phyloP scores from a whole-genome alignment of 768 basidiomycete species.

The Lenzites betulinus region DNA sequence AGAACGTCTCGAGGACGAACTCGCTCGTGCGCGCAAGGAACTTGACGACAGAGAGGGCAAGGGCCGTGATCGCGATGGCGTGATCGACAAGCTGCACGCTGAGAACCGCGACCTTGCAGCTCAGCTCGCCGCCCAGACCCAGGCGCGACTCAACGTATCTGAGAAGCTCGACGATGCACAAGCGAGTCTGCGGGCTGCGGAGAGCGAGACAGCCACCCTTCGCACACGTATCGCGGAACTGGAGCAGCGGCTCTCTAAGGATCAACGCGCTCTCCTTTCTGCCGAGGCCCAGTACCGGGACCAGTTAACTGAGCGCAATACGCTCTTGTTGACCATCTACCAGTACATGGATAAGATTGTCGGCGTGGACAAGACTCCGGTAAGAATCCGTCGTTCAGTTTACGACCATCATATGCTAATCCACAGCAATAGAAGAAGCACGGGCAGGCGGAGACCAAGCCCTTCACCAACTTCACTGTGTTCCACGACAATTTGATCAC shows the following conservation, averaged over 20 bases:
- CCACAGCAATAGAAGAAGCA: constrained; percentile 63
- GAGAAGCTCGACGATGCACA: constrained; percentile 86
- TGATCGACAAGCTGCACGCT: constrained; percentile 72
- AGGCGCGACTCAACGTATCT: constrained; percentile 79
- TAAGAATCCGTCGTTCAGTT: constrained; percentile 40
- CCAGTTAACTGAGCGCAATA: constrained; percentile 92
- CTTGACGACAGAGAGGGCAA: constrained; percentile 65
- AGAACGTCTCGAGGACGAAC: constrained; percentile 76
- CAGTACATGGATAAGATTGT: constrained; percentile 95
- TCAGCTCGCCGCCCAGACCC: constrained; percentile 82
- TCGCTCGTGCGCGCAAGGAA: constrained; percentile 69
- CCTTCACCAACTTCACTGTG: constrained; percentile 89
- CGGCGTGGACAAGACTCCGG: constrained; percentile 84
- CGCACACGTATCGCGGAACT: constrained; percentile 70
- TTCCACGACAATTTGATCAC: constrained; percentile 95
- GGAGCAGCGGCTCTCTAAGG: constrained; percentile 79
- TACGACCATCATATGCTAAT: neutral
- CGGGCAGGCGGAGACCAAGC: constrained; percentile 80
- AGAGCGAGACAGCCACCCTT: constrained; percentile 62
- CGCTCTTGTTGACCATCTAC: constrained; percentile 87
- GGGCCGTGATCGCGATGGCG: constrained; percentile 67
- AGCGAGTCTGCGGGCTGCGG: constrained; percentile 60
- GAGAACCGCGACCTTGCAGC: constrained; percentile 81
- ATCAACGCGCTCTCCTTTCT: constrained; percentile 68
- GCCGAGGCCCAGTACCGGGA: constrained; percentile 86